Evolutionary conservation across 495 filamentous ascomycete genomes (phyloP).

Genomic region (Bacidia rubella): DNA sequence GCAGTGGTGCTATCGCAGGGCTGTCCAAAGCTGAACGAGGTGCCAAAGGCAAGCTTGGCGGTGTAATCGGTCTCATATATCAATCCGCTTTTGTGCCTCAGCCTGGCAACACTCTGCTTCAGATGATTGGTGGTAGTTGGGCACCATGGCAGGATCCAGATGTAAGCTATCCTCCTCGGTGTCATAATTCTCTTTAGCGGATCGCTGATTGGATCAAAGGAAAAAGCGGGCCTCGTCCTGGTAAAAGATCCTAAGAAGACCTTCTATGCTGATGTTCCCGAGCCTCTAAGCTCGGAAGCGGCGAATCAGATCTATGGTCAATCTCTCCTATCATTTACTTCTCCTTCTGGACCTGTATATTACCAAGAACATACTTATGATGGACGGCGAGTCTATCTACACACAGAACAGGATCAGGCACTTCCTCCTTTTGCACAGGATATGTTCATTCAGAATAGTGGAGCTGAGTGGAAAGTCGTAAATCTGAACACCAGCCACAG

Average conservation of each 20-base stretch:
- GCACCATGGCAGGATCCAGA: slow-evolving; percentile 8
- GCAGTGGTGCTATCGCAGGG: slow-evolving; percentile 23
- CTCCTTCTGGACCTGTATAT: slow-evolving; percentile 3
- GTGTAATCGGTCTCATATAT: slow-evolving; percentile 21
- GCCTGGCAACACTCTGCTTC: slow-evolving; percentile 3
- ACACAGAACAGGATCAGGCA: slow-evolving; percentile 9
- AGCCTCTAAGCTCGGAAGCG: slow-evolving; percentile 8
- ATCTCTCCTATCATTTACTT: slow-evolving; percentile 6
- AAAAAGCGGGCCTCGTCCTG: slow-evolving; percentile 4
- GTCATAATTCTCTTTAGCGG: background rate
- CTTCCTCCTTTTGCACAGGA: slow-evolving; percentile 10
- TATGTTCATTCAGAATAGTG: slow-evolving; percentile 8
- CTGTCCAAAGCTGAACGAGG: slow-evolving; percentile 17
- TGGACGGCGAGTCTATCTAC: slow-evolving; percentile 11
- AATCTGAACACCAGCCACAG: slow-evolving; percentile 9
- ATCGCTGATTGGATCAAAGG: background rate
- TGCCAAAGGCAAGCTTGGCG: slow-evolving; percentile 16
- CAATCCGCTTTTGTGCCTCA: slow-evolving; percentile 21
- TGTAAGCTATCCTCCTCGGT: background rate
- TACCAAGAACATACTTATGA: slow-evolving; percentile 6
- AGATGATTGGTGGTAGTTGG: slow-evolving; percentile 9
- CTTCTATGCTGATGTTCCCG: slow-evolving; percentile 11
- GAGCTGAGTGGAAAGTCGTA: slow-evolving; percentile 9
- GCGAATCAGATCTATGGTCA: slow-evolving; percentile 3
- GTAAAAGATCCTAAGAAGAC: slow-evolving; percentile 8